Evolutionary conservation across 345 rosid species (phyloP).

Genomic region (Raphanus sativus): DNA sequence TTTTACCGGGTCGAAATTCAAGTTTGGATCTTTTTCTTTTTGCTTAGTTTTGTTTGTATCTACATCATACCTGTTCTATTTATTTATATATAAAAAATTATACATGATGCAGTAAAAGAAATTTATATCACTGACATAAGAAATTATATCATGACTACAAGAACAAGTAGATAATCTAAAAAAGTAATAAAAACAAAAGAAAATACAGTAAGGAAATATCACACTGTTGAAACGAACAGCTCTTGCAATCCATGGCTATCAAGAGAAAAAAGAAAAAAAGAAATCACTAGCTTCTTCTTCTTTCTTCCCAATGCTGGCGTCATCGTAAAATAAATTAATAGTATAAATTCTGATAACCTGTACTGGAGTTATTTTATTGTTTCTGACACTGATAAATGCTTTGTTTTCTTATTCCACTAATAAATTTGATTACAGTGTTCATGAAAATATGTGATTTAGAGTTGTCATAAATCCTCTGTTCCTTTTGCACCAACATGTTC

Average conservation of each 20-base stretch:
- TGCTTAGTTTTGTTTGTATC: conserved; percentile 17
- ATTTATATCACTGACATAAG: conserved; percentile 17
- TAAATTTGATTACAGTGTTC: background rate
- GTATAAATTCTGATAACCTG: background rate
- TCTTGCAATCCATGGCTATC: conserved; percentile 24
- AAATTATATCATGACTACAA: background rate
- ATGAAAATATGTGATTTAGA: background rate
- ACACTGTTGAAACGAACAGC: conserved; percentile 48
- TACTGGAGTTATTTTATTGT: background rate
- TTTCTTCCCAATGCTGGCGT: conserved; percentile 41
- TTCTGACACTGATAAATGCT: conserved; percentile 16
- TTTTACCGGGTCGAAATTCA: background rate
- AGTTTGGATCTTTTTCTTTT: background rate
- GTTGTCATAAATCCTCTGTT: conserved; percentile 21
- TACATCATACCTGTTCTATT: background rate
- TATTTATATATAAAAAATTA: conserved; percentile 14
- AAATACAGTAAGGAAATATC: conserved; percentile 41
- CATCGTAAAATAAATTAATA: conserved; percentile 29
- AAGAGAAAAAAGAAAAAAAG: conserved; percentile 33
- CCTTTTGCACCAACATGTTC: conserved; percentile 31
- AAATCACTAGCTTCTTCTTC: conserved; percentile 41
- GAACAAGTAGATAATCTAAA: background rate
- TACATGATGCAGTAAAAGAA: background rate
- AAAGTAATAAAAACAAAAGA: background rate
- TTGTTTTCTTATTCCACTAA: background rate